Conservation (phyloP, 768 basidiomycete species). For the Mycena belliarum region DNA sequence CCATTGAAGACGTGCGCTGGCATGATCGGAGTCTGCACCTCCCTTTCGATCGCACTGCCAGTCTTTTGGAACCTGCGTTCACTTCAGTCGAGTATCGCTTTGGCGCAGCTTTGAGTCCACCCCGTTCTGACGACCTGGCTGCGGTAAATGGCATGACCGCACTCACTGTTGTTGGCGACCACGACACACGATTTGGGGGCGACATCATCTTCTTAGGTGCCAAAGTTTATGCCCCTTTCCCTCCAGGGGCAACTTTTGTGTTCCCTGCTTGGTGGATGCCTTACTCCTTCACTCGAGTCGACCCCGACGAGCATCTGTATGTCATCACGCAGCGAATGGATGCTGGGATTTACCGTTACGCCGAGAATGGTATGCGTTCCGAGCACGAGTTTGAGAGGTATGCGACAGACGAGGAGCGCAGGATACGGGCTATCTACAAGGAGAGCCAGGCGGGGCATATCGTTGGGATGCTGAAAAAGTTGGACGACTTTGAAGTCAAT, state of each 20-base stretch:
- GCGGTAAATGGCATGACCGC: not conserved
- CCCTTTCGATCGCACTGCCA: not conserved
- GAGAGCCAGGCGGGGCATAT: no score
- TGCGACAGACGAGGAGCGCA: not conserved
- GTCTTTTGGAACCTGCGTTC: not conserved
- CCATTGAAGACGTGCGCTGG: not conserved
- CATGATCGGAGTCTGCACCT: not conserved
- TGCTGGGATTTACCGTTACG: not conserved
- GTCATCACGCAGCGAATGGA: not conserved
- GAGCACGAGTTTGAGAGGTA: not conserved
- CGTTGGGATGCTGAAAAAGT: no score
- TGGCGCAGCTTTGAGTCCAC: not conserved
- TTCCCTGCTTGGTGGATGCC: slow-evolving; percentile 1
- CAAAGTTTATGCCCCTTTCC: not conserved
- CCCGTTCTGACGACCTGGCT: not conserved
- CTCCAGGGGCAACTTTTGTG: not conserved
- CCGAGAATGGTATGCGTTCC: not conserved
- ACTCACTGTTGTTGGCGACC: not conserved
- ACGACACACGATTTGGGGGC: not conserved
- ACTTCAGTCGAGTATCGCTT: not conserved
- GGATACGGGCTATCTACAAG: no score
- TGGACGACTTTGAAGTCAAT: no score
- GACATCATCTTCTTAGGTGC: not conserved
- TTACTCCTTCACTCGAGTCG: not conserved
- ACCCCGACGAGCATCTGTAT: not conserved